Conservation (phyloP, 2,329 filamentous ascomycete genomes). For the Penicillium sp. region DNA sequence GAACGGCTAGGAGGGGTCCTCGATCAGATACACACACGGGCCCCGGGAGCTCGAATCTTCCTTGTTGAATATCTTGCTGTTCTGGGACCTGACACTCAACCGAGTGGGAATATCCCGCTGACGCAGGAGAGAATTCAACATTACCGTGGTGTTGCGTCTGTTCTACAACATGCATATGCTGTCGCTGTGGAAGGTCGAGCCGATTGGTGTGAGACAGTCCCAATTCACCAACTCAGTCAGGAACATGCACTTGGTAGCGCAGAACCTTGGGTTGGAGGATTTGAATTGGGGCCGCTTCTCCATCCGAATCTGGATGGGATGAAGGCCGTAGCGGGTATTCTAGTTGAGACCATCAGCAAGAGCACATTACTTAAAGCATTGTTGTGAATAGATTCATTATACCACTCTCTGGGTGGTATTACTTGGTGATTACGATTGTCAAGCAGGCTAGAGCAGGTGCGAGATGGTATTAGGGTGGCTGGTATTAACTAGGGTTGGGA, state of each 20-base stretch:
- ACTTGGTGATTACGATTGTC: background rate
- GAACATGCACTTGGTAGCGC: conserved; percentile 14
- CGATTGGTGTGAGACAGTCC: conserved; percentile 18
- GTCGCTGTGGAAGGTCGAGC: conserved; percentile 5
- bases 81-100: conserved; percentile 13
- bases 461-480: background rate
- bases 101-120: conserved; percentile 11
- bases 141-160: conserved; percentile 10
- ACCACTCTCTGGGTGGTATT: background rate
- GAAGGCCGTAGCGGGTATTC: conserved; percentile 14
- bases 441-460: background rate
- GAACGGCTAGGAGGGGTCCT: conserved; percentile 11
- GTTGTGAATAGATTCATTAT: background rate
- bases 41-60: conserved; percentile 13
- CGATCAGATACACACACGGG: conserved; percentile 14
- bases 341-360: background rate
- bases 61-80: conserved; percentile 20
- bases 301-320: conserved; percentile 18
- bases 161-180: conserved; percentile 15
- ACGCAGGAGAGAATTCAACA: conserved; percentile 14
- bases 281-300: conserved; percentile 3
- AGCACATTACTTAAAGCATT: background rate
- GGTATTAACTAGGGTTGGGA: background rate
- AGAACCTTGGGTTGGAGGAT: conserved; percentile 18
- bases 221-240: conserved; percentile 18